phyloP scores from a whole-genome alignment of 176 grass and related monocot genomes.

The Lolium multiflorum region DNA sequence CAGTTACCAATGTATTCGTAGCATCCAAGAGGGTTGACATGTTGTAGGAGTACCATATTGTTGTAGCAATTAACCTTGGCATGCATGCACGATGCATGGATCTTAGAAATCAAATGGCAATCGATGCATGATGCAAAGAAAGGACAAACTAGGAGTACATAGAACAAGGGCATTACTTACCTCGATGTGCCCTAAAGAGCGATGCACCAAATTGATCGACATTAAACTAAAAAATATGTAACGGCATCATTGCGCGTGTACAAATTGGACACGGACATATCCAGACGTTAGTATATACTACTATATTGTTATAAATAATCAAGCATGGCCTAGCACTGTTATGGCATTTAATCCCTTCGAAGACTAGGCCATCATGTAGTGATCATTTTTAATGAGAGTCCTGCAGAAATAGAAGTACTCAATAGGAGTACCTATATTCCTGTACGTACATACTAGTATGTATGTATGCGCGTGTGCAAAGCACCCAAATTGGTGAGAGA shows the following conservation, averaged over 20 bases:
- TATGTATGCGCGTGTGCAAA: not conserved
- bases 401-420: not conserved
- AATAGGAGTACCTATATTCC: not conserved
- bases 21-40: constrained; percentile 17
- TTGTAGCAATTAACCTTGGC: not conserved
- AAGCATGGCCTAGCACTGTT: not conserved
- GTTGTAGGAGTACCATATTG: not conserved
- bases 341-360: not conserved
- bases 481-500: not conserved
- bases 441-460: not conserved
- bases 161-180: not conserved
- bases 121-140: not conserved
- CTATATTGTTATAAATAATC: not conserved
- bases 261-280: too few species aligned
- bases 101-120: constrained; percentile 2
- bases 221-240: not conserved
- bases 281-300: too few species aligned
- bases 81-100: constrained; percentile 11
- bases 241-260: not conserved
- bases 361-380: not conserved
- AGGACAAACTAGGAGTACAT: not conserved
- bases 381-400: not conserved
- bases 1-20: not conserved
- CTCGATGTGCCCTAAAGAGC: not conserved
- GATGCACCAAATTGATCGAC: not conserved